Percentiles rank a stretch among this genome's conserved stretches.
phyloP scores from a whole-genome alignment of 148 eudicot genomes.

The Cornus kousa region DNA sequence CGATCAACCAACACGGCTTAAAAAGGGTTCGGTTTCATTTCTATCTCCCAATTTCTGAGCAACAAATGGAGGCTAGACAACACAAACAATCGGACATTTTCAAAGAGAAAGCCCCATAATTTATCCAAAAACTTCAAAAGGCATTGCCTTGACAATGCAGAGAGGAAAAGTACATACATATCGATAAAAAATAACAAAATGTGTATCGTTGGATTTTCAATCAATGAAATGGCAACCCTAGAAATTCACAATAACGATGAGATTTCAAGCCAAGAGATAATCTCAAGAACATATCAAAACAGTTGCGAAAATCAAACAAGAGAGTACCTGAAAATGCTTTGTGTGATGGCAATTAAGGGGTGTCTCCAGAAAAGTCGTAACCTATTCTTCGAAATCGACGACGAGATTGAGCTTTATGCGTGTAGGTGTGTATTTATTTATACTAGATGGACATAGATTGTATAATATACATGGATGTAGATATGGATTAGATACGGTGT shows the following conservation, averaged over 20 bases:
- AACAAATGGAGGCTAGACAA: background rate
- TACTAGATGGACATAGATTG: no score
- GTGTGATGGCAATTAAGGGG: background rate
- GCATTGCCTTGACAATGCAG: background rate
- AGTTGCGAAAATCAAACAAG: background rate
- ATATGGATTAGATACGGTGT: background rate
- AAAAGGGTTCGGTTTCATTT: background rate
- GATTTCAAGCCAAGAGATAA: background rate
- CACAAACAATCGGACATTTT: background rate
- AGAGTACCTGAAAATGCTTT: conserved; percentile 7
- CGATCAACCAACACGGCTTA: background rate
- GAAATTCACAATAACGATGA: background rate
- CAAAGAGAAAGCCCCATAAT: background rate
- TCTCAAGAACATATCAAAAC: background rate
- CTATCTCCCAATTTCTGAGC: background rate
- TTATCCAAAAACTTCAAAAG: background rate
- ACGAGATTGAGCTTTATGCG: background rate
- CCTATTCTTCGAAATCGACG: conserved; percentile 12
- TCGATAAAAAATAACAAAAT: background rate
- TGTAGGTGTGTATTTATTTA: background rate
- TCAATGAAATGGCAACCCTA: background rate
- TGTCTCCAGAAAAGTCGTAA: background rate
- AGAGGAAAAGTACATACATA: background rate
- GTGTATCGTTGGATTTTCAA: background rate
- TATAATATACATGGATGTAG: background rate